Conservation (phyloP, 148 eudicot genomes). For the Nepenthes mirabilis region DNA sequence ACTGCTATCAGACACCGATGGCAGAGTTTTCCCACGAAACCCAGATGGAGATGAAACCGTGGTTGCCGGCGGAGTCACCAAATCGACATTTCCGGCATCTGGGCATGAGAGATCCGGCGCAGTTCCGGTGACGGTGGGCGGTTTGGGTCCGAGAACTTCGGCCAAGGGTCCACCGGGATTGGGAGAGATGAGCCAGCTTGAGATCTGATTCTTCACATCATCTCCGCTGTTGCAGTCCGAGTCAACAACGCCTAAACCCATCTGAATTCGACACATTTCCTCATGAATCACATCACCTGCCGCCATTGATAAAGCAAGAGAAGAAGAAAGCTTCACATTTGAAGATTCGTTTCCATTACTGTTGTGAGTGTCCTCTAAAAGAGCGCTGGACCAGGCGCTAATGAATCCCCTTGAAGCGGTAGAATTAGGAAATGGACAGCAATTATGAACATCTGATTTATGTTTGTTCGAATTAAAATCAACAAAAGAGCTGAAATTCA, state of each 20-base stretch:
- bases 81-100: slow-evolving; percentile 10
- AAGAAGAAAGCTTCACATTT: slow-evolving; percentile 14
- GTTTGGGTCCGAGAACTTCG: slow-evolving; percentile 39
- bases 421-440: neutral
- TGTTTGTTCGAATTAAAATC: slow-evolving; percentile 8
- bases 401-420: slow-evolving; percentile 19
- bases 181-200: slow-evolving; percentile 14
- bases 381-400: slow-evolving; percentile 49
- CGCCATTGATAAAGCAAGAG: slow-evolving; percentile 33
- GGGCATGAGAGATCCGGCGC: slow-evolving; percentile 13
- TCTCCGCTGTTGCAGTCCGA: slow-evolving; percentile 13
- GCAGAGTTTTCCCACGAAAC: slow-evolving; percentile 32
- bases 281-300: slow-evolving; percentile 15
- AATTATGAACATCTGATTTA: neutral
- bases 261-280: slow-evolving; percentile 28
- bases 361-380: slow-evolving; percentile 8
- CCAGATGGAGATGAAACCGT: slow-evolving; percentile 45
- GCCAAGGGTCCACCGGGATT: slow-evolving; percentile 67
- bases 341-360: slow-evolving; percentile 4
- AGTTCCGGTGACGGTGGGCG: neutral
- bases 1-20: slow-evolving; percentile 47
- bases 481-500: slow-evolving; percentile 19
- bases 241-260: slow-evolving; percentile 27
- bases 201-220: neutral
- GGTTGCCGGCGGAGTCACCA: slow-evolving; percentile 24